Percentiles rank a stretch among this genome's conserved stretches.
phyloP scores from a whole-genome alignment of 345 rosid species.

The Lepidium sativum region DNA sequence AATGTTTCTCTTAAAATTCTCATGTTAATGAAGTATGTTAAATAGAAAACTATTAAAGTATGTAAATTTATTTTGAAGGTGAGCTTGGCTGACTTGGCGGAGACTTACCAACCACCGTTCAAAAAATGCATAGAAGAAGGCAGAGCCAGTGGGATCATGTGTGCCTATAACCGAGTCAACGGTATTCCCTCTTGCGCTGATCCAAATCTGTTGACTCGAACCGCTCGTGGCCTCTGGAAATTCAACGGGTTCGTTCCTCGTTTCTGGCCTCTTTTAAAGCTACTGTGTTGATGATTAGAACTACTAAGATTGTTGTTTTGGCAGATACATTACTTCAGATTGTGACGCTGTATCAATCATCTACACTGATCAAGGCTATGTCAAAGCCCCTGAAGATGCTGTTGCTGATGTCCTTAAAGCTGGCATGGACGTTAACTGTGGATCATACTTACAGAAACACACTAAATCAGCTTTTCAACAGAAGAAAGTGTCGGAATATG shows the following conservation, averaged over 20 bases:
- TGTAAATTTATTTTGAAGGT: conserved; percentile 31
- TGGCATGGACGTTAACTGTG: conserved; percentile 91
- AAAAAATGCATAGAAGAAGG: conserved; percentile 60
- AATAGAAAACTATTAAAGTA: no score
- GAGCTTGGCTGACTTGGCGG: conserved; percentile 63
- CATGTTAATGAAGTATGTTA: neutral
- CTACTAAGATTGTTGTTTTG: neutral
- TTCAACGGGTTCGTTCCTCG: conserved; percentile 49
- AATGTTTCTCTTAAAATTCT: neutral
- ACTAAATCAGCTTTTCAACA: conserved; percentile 58
- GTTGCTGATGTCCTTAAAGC: conserved; percentile 75
- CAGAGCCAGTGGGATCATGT: conserved; percentile 74
- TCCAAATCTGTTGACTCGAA: conserved; percentile 44
- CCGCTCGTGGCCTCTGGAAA: conserved; percentile 59
- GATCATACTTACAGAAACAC: conserved; percentile 53
- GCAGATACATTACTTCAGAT: conserved; percentile 79
- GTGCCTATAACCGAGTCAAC: conserved; percentile 74
- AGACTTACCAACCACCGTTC: conserved; percentile 85
- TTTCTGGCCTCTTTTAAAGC: neutral
- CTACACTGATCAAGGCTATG: conserved; percentile 49
- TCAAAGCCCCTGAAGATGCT: conserved; percentile 76
- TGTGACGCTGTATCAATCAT: conserved; percentile 83
- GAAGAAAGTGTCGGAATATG: conserved; percentile 48
- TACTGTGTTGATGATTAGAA: neutral
- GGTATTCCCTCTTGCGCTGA: conserved; percentile 78